phyloP scores from a whole-genome alignment of 345 rosid genomes.

The Erysimum cheiranthoides region DNA sequence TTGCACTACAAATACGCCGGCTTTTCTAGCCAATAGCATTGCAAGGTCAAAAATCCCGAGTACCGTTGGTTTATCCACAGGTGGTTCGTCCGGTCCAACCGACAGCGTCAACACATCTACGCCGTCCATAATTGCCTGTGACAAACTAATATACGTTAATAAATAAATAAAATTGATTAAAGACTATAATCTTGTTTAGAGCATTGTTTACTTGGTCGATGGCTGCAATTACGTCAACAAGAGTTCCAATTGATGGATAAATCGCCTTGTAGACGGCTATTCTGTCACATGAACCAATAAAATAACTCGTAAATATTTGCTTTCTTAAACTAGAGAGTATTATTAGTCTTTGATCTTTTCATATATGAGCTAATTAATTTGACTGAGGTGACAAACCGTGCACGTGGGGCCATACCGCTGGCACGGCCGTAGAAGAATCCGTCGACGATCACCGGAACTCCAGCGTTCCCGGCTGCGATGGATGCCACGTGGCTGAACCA shows the following conservation, averaged over 20 bases:
- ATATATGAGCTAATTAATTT: not conserved
- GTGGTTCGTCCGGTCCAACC: conserved; percentile 76
- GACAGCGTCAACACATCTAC: conserved; percentile 72
- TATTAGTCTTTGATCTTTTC: not conserved
- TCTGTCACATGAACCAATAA: conserved; percentile 41
- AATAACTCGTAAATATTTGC: not conserved
- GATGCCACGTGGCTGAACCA: conserved; percentile 82
- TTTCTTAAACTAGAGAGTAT: not conserved
- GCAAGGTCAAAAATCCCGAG: conserved; percentile 64
- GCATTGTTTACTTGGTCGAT: conserved; percentile 70
- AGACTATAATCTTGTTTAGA: conserved; percentile 1
- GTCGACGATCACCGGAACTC: conserved; percentile 73
- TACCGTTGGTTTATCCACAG: conserved; percentile 62
- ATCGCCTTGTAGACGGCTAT: conserved; percentile 88
- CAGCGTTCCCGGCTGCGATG: conserved; percentile 77
- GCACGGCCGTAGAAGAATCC: conserved; percentile 76
- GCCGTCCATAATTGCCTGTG: conserved; percentile 71
- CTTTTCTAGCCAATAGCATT: conserved; percentile 67
- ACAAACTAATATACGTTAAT: not conserved
- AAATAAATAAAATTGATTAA: not conserved
- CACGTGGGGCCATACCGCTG: conserved; percentile 88
- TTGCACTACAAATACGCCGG: conserved; percentile 84
- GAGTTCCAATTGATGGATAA: conserved; percentile 74
- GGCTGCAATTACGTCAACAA: conserved; percentile 85
- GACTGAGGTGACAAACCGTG: conserved; percentile 56